These are phyloP conservation scores for Taphrina communis DNA, from an alignment of 1,139 yeast genomes.

Conservation along the genomic window DNA sequence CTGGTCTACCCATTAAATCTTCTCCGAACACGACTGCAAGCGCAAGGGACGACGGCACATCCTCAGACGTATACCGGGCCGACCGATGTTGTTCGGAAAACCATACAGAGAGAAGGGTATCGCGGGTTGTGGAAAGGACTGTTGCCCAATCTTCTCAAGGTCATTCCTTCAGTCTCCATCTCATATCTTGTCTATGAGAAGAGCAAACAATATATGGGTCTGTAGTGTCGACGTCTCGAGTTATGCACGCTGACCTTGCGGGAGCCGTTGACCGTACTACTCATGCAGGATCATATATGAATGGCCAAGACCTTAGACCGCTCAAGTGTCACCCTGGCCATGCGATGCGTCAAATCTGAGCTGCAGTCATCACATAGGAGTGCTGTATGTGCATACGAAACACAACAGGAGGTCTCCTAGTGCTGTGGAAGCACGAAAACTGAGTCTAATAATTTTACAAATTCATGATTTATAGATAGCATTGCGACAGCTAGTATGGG, in stretches of 20 bases:
- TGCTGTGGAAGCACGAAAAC: slow-evolving; percentile 1
- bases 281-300: too few species aligned
- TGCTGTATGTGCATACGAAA: neutral
- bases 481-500: slow-evolving; percentile 5
- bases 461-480: slow-evolving; percentile 2
- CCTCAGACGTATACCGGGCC: slow-evolving; percentile 87
- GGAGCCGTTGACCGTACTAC: too few species aligned
- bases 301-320: too few species aligned
- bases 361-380: neutral
- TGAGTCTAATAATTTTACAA: neutral
- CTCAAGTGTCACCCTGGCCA: too few species aligned
- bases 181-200: slow-evolving; percentile 86
- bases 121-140: slow-evolving; percentile 85
- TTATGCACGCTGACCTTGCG: neutral
- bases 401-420: neutral
- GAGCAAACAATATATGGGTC: slow-evolving; percentile 52
- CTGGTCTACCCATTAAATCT: slow-evolving; percentile 91
- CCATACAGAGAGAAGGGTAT: slow-evolving; percentile 55
- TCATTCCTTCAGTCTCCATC: slow-evolving; percentile 93
- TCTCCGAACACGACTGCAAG: slow-evolving; percentile 89
- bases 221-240: slow-evolving; percentile 13
- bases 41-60: slow-evolving; percentile 96
- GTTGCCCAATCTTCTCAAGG: slow-evolving; percentile 85
- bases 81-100: slow-evolving; percentile 74
- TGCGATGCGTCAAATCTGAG: too few species aligned